These are phyloP conservation scores for Rhodamnia rubescens DNA, from an alignment of 345 rosid genomes.

Conservation along the genomic window DNA sequence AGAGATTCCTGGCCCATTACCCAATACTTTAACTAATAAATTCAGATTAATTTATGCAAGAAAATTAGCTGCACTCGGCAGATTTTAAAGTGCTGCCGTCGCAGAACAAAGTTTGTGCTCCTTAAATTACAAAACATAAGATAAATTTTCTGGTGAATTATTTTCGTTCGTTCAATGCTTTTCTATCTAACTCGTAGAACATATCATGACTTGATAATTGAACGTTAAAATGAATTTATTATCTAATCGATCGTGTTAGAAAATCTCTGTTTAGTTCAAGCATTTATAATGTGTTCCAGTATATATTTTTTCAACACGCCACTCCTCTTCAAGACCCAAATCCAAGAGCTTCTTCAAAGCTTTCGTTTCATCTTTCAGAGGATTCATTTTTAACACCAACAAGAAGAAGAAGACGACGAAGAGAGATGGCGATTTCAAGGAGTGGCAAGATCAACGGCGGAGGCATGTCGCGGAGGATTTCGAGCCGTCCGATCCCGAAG, in stretches of 20 bases:
- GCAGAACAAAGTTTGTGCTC: neutral
- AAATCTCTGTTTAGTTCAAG: neutral
- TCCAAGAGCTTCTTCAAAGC: neutral
- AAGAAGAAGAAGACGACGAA: neutral
- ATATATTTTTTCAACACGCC: neutral
- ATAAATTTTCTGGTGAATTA: too few species aligned
- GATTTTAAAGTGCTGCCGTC: neutral
- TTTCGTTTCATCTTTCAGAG: too few species aligned
- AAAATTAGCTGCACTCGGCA: neutral
- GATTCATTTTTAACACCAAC: neutral
- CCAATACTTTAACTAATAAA: too few species aligned
- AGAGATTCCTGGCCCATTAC: neutral
- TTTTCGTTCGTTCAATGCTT: too few species aligned
- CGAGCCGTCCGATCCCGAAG: constrained; percentile 27
- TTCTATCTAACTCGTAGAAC: neutral
- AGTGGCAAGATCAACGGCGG: constrained; percentile 2
- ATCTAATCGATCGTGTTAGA: neutral
- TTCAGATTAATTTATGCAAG: neutral
- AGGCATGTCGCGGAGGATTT: neutral
- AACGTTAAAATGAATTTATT: too few species aligned
- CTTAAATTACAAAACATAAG: neutral
- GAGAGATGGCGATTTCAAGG: neutral
- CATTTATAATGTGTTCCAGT: too few species aligned
- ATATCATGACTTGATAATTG: neutral
- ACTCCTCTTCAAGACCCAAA: neutral